Evolutionary conservation across 2,329 filamentous ascomycete species (phyloP).

Genomic region (Aspergillus ibericus): DNA sequence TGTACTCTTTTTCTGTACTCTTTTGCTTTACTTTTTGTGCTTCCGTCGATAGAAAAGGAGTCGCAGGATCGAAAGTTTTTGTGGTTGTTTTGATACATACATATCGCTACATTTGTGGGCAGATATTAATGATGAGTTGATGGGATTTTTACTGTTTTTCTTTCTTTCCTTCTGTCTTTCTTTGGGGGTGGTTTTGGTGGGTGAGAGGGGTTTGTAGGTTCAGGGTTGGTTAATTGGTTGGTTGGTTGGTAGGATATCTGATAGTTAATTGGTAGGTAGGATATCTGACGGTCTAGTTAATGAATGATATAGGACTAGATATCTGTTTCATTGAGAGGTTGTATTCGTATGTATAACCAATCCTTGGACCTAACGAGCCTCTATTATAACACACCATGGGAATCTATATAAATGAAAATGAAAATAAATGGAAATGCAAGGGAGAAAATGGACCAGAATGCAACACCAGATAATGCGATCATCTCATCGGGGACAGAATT

Average conservation of each 20-base stretch:
- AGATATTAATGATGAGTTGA: no score
- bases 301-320: no score
- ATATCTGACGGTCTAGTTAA: no score
- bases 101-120: background rate
- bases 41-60: background rate
- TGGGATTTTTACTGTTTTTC: no score
- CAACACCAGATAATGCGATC: constrained; percentile 17
- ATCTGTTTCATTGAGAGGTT: no score
- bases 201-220: no score
- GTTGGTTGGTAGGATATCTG: no score
- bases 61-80: background rate
- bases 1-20: background rate
- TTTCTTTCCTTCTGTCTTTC: no score
- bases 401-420: constrained; percentile 13
- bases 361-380: background rate
- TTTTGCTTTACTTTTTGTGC: background rate
- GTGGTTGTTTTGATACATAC: background rate
- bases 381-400: constrained; percentile 10
- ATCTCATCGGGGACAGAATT: background rate
- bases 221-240: no score
- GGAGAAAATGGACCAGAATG: background rate
- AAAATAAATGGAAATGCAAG: background rate
- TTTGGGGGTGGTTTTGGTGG: no score
- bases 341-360: background rate
- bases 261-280: no score